A percentile compares a stretch with the other conserved stretches of the same genome.
These are phyloP conservation scores for Obba rivulosa DNA, from an alignment of 768 basidiomycete species.

Conservation along the genomic window DNA sequence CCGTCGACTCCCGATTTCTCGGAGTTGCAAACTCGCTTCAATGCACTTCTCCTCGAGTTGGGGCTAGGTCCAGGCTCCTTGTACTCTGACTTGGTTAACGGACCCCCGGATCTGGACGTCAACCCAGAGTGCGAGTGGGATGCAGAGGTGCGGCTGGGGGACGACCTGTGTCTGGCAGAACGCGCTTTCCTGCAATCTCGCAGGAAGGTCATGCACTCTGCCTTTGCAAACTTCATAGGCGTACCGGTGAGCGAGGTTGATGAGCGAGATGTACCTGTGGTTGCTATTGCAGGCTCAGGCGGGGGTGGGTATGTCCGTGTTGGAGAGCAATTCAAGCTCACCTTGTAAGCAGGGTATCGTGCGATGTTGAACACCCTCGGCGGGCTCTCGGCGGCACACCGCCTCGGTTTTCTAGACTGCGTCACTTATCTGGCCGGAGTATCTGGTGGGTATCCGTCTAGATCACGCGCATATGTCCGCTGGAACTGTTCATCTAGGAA, in stretches of 20 bases:
- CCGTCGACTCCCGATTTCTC: slow-evolving; percentile 13
- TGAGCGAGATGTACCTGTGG: slow-evolving; percentile 21
- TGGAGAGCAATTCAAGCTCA: neutral
- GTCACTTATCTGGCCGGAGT: slow-evolving; percentile 21
- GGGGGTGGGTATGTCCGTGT: slow-evolving; percentile 12
- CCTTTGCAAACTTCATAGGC: slow-evolving; percentile 18
- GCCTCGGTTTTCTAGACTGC: slow-evolving; percentile 15
- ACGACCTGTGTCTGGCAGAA: slow-evolving; percentile 20
- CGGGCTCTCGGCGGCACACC: slow-evolving; percentile 14
- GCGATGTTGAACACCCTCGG: slow-evolving; percentile 23
- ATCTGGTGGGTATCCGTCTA: slow-evolving; percentile 10
- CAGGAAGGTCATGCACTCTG: slow-evolving; percentile 9
- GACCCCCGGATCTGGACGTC: slow-evolving; percentile 12
- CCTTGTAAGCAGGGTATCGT: slow-evolving; percentile 13
- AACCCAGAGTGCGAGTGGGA: slow-evolving; percentile 24
- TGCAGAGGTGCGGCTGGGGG: slow-evolving; percentile 21
- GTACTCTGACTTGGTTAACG: slow-evolving; percentile 18
- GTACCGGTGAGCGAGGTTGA: slow-evolving; percentile 16
- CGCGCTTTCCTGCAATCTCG: slow-evolving; percentile 18
- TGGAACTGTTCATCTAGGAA: slow-evolving; percentile 10
- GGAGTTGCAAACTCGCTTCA: slow-evolving; percentile 15
- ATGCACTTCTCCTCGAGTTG: slow-evolving; percentile 18
- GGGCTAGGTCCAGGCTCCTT: slow-evolving; percentile 20
- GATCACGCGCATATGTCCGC: neutral
- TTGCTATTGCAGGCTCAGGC: slow-evolving; percentile 22